Conservation (phyloP, 1,139 yeast species). For the Pichia inconspicua region DNA sequence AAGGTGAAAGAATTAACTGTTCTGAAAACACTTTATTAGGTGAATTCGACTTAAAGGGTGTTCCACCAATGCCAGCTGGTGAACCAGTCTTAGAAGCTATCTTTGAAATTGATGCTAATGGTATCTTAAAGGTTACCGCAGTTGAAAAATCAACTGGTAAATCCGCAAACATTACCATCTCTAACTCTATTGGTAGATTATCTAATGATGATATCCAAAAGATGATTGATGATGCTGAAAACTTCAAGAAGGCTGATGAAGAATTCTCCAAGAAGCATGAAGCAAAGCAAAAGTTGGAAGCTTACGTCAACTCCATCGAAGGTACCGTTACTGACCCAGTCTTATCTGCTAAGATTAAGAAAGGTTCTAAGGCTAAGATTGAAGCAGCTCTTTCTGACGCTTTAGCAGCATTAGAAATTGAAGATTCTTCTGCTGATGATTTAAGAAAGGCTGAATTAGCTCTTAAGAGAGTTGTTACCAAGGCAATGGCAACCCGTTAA, state of each 20-base stretch:
- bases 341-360: constrained; percentile 96
- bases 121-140: constrained; percentile 99
- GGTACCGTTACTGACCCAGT: constrained; percentile 97
- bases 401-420: constrained; percentile 94
- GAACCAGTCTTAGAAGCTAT: constrained; percentile 99
- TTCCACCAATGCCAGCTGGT: constrained; percentile 99
- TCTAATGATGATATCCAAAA: constrained; percentile 95
- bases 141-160: constrained; percentile 99
- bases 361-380: constrained; percentile 95
- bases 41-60: constrained; percentile 98
- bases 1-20: constrained; percentile 99
- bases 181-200: constrained; percentile 99
- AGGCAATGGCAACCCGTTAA: constrained; percentile 99
- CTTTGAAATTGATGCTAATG: constrained; percentile 99
- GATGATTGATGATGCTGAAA: constrained; percentile 98
- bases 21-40: constrained; percentile 98
- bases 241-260: constrained; percentile 97
- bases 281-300: constrained; percentile 98
- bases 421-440: constrained; percentile 95
- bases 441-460: constrained; percentile 98
- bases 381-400: constrained; percentile 99
- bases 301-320: constrained; percentile 97
- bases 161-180: constrained; percentile 98
- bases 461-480: constrained; percentile 98
- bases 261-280: constrained; percentile 99